phyloP scores from a whole-genome alignment of 495 filamentous ascomycete genomes.

The Daldinia caldariorum region DNA sequence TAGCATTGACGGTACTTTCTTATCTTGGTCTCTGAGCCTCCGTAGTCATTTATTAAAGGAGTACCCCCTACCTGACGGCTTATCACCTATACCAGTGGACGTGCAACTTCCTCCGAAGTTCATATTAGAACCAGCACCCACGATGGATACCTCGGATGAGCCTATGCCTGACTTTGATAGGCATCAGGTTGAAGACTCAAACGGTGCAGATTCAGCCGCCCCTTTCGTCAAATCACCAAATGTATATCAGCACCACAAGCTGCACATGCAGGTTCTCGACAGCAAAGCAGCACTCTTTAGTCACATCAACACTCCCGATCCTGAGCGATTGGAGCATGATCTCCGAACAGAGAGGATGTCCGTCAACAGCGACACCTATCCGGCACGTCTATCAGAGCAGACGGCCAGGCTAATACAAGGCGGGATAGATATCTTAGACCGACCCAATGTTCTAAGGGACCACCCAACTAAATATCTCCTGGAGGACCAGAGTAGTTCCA shows the following conservation, averaged over 20 bases:
- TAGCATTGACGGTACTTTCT: constrained; percentile 77
- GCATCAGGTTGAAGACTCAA: background rate
- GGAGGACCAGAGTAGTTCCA: constrained; percentile 11
- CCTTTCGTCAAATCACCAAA: constrained; percentile 12
- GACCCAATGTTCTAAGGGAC: constrained; percentile 50
- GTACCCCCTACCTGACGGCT: constrained; percentile 73
- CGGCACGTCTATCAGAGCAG: constrained; percentile 38
- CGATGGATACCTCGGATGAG: constrained; percentile 38
- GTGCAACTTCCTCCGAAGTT: constrained; percentile 83
- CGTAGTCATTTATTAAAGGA: constrained; percentile 68
- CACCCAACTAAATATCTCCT: constrained; percentile 49
- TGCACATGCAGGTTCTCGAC: constrained; percentile 29
- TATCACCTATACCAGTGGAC: constrained; percentile 77
- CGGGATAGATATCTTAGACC: constrained; percentile 46
- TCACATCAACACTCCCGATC: constrained; percentile 31
- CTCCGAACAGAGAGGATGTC: constrained; percentile 36
- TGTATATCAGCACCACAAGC: background rate
- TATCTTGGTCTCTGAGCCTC: constrained; percentile 78
- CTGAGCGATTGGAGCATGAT: constrained; percentile 13
- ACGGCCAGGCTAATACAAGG: constrained; percentile 30
- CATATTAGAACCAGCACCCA: constrained; percentile 62
- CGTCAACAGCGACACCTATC: constrained; percentile 25
- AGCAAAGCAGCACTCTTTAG: constrained; percentile 41
- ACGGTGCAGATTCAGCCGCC: background rate
- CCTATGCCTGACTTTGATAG: constrained; percentile 23